Evolutionary conservation across 2,329 filamentous ascomycete genomes (phyloP).

Genomic region (Colletotrichum navitas): DNA sequence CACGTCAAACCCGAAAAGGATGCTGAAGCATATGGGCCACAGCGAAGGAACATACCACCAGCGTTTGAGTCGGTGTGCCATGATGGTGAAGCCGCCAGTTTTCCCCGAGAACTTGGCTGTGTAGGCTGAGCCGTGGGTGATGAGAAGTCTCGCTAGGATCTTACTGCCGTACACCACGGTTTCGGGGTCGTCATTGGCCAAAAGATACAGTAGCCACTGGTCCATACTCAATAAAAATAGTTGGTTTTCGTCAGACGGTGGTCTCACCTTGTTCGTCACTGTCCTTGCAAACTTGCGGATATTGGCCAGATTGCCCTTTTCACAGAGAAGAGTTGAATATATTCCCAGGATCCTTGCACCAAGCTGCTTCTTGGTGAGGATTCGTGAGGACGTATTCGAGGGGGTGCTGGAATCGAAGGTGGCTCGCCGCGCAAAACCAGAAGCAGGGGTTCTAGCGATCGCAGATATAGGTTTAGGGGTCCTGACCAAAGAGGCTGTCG

Average conservation of each 20-base stretch:
- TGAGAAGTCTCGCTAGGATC: slow-evolving; percentile 85
- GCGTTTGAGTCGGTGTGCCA: slow-evolving; percentile 83
- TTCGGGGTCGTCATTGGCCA: slow-evolving; percentile 87
- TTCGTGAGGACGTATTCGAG: slow-evolving; percentile 52
- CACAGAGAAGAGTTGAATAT: slow-evolving; percentile 83
- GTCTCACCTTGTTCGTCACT: slow-evolving; percentile 89
- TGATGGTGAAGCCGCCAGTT: slow-evolving; percentile 87
- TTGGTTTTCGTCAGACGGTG: slow-evolving; percentile 39
- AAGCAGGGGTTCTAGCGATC: slow-evolving; percentile 56
- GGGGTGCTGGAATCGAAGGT: slow-evolving; percentile 50
- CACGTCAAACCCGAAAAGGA: slow-evolving; percentile 88
- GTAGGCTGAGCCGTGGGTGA: slow-evolving; percentile 85
- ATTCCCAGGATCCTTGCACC: slow-evolving; percentile 82
- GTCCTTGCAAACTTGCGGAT: slow-evolving; percentile 92
- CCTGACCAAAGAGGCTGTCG: slow-evolving; percentile 61
- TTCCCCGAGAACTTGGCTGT: slow-evolving; percentile 86
- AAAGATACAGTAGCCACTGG: slow-evolving; percentile 90
- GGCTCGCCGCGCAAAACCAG: slow-evolving; percentile 53
- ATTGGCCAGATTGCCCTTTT: slow-evolving; percentile 74
- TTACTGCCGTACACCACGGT: slow-evolving; percentile 85
- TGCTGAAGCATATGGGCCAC: slow-evolving; percentile 90
- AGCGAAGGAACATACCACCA: slow-evolving; percentile 91
- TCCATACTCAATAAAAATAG: slow-evolving; percentile 44
- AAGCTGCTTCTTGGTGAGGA: slow-evolving; percentile 75
- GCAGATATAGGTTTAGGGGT: slow-evolving; percentile 62